Evolutionary conservation across 805 yeast genomes (phyloP).

Genomic region (Wickerhamiella siamensis): DNA sequence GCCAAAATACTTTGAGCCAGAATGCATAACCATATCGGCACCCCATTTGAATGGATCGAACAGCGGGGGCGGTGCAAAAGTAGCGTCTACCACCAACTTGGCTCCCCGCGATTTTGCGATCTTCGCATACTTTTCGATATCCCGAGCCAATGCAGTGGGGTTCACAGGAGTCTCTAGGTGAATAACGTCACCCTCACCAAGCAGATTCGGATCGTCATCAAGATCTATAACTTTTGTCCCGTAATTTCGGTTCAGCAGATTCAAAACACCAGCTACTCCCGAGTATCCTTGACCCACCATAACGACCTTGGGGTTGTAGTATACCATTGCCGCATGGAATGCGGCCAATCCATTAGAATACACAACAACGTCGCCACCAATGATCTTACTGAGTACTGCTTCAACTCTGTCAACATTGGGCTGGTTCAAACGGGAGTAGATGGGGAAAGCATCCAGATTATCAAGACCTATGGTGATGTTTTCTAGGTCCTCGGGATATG

Average conservation of each 20-base stretch:
- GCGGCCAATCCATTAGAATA: slow-evolving; percentile 77
- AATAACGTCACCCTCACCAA: slow-evolving; percentile 56
- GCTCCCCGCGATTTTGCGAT: slow-evolving; percentile 73
- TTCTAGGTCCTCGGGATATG: slow-evolving; percentile 47
- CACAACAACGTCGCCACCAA: slow-evolving; percentile 51
- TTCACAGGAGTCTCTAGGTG: slow-evolving; percentile 67
- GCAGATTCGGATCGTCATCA: slow-evolving; percentile 29
- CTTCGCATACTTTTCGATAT: slow-evolving; percentile 47
- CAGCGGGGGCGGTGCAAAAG: slow-evolving; percentile 89
- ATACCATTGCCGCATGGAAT: slow-evolving; percentile 56
- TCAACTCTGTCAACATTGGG: slow-evolving; percentile 62
- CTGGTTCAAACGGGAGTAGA: slow-evolving; percentile 63
- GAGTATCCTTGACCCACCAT: slow-evolving; percentile 74
- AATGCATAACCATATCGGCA: slow-evolving; percentile 81
- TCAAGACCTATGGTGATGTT: slow-evolving; percentile 32
- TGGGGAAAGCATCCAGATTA: slow-evolving; percentile 22
- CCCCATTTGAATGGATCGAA: slow-evolving; percentile 70
- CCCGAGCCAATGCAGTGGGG: slow-evolving; percentile 58
- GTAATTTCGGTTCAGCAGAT: slow-evolving; percentile 44
- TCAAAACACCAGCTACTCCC: slow-evolving; percentile 63
- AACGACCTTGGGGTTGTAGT: slow-evolving; percentile 56
- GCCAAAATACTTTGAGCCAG: slow-evolving; percentile 86
- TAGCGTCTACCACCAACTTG: slow-evolving; percentile 57
- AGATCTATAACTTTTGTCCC: slow-evolving; percentile 27
- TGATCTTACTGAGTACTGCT: slow-evolving; percentile 41